Evolutionary conservation across 306 rosid genomes (phyloP), one percentile per base, ranked within the genome.

Genomic region (Carpinus fangiana): DNA sequence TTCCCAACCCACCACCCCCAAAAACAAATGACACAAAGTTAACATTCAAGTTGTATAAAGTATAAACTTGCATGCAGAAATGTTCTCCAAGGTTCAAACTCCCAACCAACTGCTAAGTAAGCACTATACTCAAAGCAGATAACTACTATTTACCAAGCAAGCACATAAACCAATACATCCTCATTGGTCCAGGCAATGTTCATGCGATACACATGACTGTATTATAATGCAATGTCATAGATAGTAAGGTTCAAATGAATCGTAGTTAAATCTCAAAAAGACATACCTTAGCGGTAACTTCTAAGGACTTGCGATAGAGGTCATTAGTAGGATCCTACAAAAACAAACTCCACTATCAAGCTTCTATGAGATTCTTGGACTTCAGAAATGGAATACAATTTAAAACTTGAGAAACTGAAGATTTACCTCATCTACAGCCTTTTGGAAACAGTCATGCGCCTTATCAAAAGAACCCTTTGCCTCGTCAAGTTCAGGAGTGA

Each of bases 251-350:
- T 8, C 72, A 77, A 11, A 23, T 67, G 79, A 82, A 34, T 69
- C 18, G 54, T 20, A 51, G 56, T 26, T 72, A 76, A 26, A 18
- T 21, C 53, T 75, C 75, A 21, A 72, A 36, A 41, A 41, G 45
- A 66, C 47, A 56, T 83, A 93, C 97, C 98, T 91, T 87, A 73
- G 79, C 61, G 41, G 90, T 82, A 78, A 90, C 76, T 85, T 90
- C 93, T 86, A 91, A 73, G 26, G 98, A 87, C 87, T 91, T 92
- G 55, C 2, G 80, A 56, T 91, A 93, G 68, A 93, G 92, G 45
- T 88, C 95, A 65, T 89, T 93, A 45, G 76, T 82, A 12, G 98
- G 98, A 45, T 91, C 93, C 98, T 91, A 78, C 79, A 84, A 84
- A 69, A 82, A 72, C 70, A 84, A 72, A 60, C 70, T 28, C 73